Conservation (phyloP, 805 yeast species). For the Myxozyma udenii region DNA sequence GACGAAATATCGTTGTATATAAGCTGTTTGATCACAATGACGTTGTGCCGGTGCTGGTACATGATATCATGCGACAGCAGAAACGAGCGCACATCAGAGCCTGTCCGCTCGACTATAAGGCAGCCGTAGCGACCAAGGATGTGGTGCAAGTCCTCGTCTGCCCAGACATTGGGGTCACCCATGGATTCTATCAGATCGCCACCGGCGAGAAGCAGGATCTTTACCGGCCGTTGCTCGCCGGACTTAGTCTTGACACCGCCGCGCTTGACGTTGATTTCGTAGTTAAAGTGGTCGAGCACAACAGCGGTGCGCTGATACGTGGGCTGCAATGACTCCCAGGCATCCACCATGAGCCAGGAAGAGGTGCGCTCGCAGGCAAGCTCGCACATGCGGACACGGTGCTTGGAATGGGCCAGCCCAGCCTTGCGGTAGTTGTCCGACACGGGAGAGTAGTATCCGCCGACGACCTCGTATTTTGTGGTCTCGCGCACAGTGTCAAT, state of each 20-base stretch:
- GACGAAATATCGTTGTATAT: constrained; percentile 95
- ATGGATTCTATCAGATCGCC: constrained; percentile 96
- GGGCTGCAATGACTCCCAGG: constrained; percentile 95
- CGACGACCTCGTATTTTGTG: constrained; percentile 90
- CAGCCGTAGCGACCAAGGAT: constrained; percentile 95
- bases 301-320: constrained; percentile 90
- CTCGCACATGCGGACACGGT: constrained; percentile 97
- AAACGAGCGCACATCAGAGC: constrained; percentile 91
- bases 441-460: constrained; percentile 88
- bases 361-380: constrained; percentile 95
- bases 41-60: constrained; percentile 89
- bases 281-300: constrained; percentile 93
- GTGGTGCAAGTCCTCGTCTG: constrained; percentile 90
- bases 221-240: constrained; percentile 66
- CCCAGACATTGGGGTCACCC: constrained; percentile 99
- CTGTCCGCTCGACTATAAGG: constrained; percentile 93
- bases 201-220: constrained; percentile 94
- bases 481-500: constrained; percentile 86
- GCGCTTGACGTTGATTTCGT: constrained; percentile 85
- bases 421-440: constrained; percentile 88
- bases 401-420: constrained; percentile 83
- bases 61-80: constrained; percentile 89
- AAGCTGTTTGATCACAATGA: constrained; percentile 89
- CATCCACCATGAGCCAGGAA: constrained; percentile 98
- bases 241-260: constrained; percentile 66